These are phyloP conservation scores for Irpex sp. DNA, from an alignment of 1,284 basidiomycete species.

Conservation along the genomic window DNA sequence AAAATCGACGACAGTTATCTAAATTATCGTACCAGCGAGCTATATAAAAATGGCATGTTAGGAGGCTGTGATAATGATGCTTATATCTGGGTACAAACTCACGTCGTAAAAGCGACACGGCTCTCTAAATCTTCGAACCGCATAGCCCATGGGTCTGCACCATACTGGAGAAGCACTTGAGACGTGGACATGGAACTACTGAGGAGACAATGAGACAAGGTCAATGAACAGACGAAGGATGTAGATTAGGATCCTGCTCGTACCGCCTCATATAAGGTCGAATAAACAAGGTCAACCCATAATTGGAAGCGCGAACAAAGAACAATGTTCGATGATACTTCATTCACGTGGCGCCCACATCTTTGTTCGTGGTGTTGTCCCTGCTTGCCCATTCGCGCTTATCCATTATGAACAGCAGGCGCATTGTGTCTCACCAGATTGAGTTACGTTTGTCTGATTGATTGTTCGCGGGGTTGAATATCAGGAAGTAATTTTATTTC, in stretches of 20 bases:
- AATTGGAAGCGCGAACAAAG: not conserved
- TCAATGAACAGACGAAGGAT: constrained; percentile 14
- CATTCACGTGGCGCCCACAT: not conserved
- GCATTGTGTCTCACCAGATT: not conserved
- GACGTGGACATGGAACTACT: constrained; percentile 30
- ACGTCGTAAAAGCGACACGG: constrained; percentile 64
- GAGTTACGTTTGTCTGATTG: not conserved
- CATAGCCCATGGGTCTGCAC: constrained; percentile 55
- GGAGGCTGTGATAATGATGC: not conserved
- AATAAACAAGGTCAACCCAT: constrained; percentile 12
- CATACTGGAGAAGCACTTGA: constrained; percentile 60
- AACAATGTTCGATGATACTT: not conserved
- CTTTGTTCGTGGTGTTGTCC: not conserved
- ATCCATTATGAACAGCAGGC: not conserved
- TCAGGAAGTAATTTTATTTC: not conserved
- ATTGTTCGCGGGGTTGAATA: not conserved
- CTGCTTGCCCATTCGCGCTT: not conserved
- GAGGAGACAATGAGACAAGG: constrained; percentile 20
- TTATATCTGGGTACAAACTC: constrained; percentile 24
- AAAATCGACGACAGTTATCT: not conserved
- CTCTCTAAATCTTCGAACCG: constrained; percentile 60
- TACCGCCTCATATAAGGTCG: constrained; percentile 6
- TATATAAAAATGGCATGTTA: not conserved
- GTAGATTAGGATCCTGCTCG: constrained; percentile 1
- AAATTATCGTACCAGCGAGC: not conserved